Conservation (phyloP, 164 flowering plant genomes). For the Akebia trifoliata region DNA sequence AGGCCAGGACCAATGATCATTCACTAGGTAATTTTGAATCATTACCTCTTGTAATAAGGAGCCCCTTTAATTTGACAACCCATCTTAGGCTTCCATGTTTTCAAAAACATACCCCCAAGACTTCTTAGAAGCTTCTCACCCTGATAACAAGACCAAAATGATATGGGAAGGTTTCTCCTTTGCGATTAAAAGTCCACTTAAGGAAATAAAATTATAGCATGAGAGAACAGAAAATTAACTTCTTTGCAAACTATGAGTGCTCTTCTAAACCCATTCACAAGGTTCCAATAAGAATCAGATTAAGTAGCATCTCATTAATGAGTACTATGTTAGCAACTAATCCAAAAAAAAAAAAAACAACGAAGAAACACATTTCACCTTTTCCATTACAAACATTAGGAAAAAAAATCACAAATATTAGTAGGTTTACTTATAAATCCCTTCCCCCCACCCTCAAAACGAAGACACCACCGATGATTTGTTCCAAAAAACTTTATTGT, state of each 20-base stretch:
- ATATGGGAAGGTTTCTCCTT: background rate
- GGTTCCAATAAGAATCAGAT: background rate
- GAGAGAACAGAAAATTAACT: background rate
- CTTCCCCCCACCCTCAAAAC: too few species aligned
- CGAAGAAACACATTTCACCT: too few species aligned
- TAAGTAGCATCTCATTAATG: background rate
- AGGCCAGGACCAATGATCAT: background rate
- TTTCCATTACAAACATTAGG: too few species aligned
- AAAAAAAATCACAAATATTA: too few species aligned
- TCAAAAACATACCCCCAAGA: constrained; percentile 90
- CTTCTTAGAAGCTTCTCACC: constrained; percentile 58
- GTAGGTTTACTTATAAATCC: too few species aligned
- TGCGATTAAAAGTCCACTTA: background rate
- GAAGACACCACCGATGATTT: too few species aligned
- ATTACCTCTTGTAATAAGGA: constrained; percentile 49
- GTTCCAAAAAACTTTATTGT: too few species aligned
- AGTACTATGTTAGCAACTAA: background rate
- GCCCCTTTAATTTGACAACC: constrained; percentile 58
- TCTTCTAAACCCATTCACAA: too few species aligned
- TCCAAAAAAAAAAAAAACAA: too few species aligned
- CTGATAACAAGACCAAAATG: constrained; percentile 17
- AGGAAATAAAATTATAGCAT: background rate
- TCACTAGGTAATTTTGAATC: background rate
- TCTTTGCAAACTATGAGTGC: background rate
- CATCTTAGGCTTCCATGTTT: constrained; percentile 93